Evolutionary conservation across 2,329 filamentous ascomycete genomes (phyloP).

Genomic region (Microsporum audouinii): DNA sequence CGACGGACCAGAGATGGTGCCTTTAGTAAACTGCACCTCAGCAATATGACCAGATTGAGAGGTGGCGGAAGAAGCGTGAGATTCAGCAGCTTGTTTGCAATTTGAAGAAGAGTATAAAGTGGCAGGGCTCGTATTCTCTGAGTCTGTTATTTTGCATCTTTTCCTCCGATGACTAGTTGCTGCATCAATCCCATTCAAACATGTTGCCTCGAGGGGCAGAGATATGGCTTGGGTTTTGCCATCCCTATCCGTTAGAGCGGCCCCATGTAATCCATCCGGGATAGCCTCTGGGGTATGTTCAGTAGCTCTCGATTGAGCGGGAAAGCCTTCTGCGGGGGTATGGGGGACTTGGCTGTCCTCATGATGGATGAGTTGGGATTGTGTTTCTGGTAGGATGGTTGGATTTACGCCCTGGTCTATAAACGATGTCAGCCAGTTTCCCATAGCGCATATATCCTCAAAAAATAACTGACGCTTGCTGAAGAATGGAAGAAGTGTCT

Average conservation of each 20-base stretch:
- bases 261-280: neutral
- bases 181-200: neutral
- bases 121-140: neutral
- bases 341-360: neutral
- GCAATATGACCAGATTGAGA: neutral
- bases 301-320: neutral
- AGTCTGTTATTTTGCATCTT: neutral
- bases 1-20: neutral
- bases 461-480: slow-evolving; percentile 24
- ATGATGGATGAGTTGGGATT: neutral
- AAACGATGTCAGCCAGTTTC: neutral
- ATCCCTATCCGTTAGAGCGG: neutral
- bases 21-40: neutral
- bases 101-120: neutral
- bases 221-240: neutral
- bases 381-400: neutral
- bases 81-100: neutral
- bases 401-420: neutral
- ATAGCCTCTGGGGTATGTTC: neutral
- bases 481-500: slow-evolving; percentile 33
- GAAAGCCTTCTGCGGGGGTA: neutral
- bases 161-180: neutral
- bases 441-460: neutral
- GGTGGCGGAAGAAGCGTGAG: slow-evolving; percentile 9
- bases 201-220: too few species aligned